Conservation (phyloP, 2,329 filamentous ascomycete species). For the Microsporum canis region DNA sequence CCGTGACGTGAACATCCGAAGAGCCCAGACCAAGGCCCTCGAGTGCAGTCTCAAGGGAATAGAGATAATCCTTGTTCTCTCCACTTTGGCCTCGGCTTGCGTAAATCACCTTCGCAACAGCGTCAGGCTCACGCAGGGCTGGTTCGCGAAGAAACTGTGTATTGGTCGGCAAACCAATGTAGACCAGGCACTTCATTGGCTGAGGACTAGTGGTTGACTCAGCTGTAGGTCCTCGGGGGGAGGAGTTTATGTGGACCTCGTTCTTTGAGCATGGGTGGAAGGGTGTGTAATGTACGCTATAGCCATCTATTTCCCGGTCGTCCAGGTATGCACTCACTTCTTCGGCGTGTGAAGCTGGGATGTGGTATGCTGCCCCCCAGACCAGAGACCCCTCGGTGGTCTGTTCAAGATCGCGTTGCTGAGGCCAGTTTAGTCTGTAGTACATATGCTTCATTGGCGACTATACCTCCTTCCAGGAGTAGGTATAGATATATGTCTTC, state of each 20-base stretch:
- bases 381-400: conserved; percentile 38
- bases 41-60: conserved; percentile 65
- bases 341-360: conserved; percentile 57
- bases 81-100: conserved; percentile 71
- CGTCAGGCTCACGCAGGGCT: conserved; percentile 57
- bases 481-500: not conserved
- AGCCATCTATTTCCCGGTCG: conserved; percentile 94
- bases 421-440: not conserved
- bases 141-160: conserved; percentile 62
- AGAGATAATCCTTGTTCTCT: conserved; percentile 79
- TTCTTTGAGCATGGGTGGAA: conserved; percentile 55
- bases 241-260: conserved; percentile 2
- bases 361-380: conserved; percentile 90
- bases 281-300: conserved; percentile 80
- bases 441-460: not conserved
- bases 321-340: conserved; percentile 86
- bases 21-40: conserved; percentile 61
- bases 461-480: not conserved
- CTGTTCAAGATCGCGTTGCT: conserved; percentile 28
- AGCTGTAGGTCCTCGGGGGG: not conserved
- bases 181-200: conserved; percentile 57
- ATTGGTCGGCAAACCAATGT: conserved; percentile 89
- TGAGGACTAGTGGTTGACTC: not conserved
- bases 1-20: conserved; percentile 71
- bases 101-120: conserved; percentile 70